Evolutionary conservation across 2,329 filamentous ascomycete genomes (phyloP).

Genomic region (Dryadomyces quercivorus): DNA sequence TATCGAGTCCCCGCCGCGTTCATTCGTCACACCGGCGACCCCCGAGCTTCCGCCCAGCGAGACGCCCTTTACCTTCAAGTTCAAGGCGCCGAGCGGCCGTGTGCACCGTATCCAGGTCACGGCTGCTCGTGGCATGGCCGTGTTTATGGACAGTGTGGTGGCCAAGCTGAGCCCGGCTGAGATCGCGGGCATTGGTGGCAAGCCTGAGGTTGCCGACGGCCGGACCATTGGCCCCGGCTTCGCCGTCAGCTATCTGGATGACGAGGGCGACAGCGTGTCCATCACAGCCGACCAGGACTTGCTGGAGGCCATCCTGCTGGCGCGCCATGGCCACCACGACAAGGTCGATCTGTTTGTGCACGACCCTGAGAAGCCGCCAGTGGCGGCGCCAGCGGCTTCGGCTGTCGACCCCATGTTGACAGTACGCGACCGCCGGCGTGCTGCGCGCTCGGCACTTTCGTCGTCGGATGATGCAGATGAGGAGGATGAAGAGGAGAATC

Average conservation of each 20-base stretch:
- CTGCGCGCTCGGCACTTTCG: constrained; percentile 12
- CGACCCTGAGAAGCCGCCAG: constrained; percentile 77
- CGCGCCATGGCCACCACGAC: constrained; percentile 63
- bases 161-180: constrained; percentile 69
- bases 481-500: constrained; percentile 16
- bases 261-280: constrained; percentile 91
- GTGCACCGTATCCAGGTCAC: constrained; percentile 85
- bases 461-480: constrained; percentile 26
- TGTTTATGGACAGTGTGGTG: constrained; percentile 65
- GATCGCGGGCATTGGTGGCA: constrained; percentile 71
- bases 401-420: constrained; percentile 9
- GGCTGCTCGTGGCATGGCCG: constrained; percentile 66
- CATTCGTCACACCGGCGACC: constrained; percentile 33
- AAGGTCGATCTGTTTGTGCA: constrained; percentile 98
- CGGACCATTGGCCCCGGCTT: constrained; percentile 72
- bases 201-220: constrained; percentile 65
- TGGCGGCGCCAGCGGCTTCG: constrained; percentile 40
- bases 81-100: constrained; percentile 91
- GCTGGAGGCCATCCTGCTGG: constrained; percentile 75
- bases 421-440: constrained; percentile 36
- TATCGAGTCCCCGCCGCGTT: constrained; percentile 62
- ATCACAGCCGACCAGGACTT: constrained; percentile 94
- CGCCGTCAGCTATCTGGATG: constrained; percentile 89
- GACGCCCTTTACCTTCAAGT: constrained; percentile 90
- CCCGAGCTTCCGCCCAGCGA: constrained; percentile 52